Percentiles rank a stretch among this genome's conserved stretches.
These are phyloP conservation scores for Clohesyomyces aquaticus DNA, from an alignment of 495 filamentous ascomycete species.

Conservation along the genomic window DNA sequence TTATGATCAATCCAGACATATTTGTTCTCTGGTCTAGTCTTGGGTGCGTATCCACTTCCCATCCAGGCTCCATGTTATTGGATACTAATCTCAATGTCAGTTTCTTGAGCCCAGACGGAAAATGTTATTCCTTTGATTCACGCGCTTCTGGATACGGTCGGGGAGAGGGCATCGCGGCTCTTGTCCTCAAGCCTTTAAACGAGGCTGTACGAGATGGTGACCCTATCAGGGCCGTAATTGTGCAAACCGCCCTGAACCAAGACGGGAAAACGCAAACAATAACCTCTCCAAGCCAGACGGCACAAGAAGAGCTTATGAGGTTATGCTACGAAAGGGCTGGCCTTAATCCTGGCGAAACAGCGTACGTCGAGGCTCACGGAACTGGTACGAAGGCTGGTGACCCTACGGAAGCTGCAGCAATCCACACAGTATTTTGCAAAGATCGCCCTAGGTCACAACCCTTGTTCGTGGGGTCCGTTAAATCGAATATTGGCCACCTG, in stretches of 20 bases:
- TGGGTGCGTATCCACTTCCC: not conserved
- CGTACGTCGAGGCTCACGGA: conserved; percentile 29
- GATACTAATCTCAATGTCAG: not conserved
- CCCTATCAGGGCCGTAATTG: conserved; percentile 51
- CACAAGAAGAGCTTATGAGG: not conserved
- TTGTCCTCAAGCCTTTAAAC: conserved; percentile 45
- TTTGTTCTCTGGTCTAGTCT: conserved; percentile 1
- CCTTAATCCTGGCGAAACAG: not conserved
- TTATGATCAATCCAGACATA: conserved; percentile 8
- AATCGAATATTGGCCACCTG: conserved; percentile 45
- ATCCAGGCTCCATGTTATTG: not conserved
- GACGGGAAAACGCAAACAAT: conserved; percentile 49
- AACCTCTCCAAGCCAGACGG: conserved; percentile 2
- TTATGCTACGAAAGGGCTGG: not conserved
- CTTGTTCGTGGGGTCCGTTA: conserved; percentile 45
- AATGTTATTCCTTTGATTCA: conserved; percentile 30
- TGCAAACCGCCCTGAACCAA: conserved; percentile 49
- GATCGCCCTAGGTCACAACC: conserved; percentile 40
- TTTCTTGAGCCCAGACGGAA: conserved; percentile 23
- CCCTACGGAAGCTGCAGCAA: conserved; percentile 62
- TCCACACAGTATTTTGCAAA: conserved; percentile 45
- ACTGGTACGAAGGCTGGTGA: conserved; percentile 47
- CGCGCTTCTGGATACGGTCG: conserved; percentile 21
- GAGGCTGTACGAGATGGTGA: conserved; percentile 43
- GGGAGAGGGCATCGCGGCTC: conserved; percentile 19